Evolutionary conservation across 495 filamentous ascomycete species (phyloP).

Genomic region (Penicillium soppii): DNA sequence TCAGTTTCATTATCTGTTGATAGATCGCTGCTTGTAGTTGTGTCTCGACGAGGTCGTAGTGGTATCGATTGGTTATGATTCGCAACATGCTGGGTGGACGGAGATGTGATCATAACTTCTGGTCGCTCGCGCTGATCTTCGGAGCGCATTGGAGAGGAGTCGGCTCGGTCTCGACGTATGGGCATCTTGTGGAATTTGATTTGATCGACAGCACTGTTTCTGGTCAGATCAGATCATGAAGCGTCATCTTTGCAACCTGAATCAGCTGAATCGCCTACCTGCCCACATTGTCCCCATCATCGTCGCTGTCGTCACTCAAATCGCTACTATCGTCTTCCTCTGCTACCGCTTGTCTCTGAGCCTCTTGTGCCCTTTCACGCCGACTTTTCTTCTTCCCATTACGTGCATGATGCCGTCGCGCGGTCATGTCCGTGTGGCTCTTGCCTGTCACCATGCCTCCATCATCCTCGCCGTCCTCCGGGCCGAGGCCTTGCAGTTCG

Average conservation of each 20-base stretch:
- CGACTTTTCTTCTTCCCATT: conserved; percentile 46
- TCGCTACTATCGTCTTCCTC: conserved; percentile 98
- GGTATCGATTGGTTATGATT: conserved; percentile 66
- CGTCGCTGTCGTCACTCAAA: conserved; percentile 93
- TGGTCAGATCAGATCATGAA: conserved; percentile 26
- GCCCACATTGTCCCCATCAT: conserved; percentile 63
- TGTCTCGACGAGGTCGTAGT: conserved; percentile 75
- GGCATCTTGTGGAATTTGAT: conserved; percentile 97
- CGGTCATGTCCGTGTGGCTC: conserved; percentile 70
- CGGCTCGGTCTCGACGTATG: conserved; percentile 71
- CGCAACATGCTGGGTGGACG: conserved; percentile 48
- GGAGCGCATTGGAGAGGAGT: conserved; percentile 79
- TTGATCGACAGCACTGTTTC: conserved; percentile 62
- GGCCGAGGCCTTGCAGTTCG: conserved; percentile 35
- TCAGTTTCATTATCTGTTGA: conserved; percentile 89
- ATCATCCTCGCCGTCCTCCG: conserved; percentile 73
- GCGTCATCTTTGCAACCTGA: not conserved
- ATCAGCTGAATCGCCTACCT: conserved; percentile 27
- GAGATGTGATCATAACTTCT: conserved; percentile 56
- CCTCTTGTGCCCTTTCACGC: conserved; percentile 43
- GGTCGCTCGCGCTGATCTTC: conserved; percentile 49
- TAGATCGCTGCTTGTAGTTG: conserved; percentile 87
- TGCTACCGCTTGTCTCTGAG: conserved; percentile 67
- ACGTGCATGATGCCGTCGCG: conserved; percentile 56
- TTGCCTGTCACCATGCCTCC: conserved; percentile 78